A percentile compares a stretch with the other conserved stretches of the same genome.
phyloP scores from a whole-genome alignment of 208 protist genomes.

The Tritrichomonas foetus region DNA sequence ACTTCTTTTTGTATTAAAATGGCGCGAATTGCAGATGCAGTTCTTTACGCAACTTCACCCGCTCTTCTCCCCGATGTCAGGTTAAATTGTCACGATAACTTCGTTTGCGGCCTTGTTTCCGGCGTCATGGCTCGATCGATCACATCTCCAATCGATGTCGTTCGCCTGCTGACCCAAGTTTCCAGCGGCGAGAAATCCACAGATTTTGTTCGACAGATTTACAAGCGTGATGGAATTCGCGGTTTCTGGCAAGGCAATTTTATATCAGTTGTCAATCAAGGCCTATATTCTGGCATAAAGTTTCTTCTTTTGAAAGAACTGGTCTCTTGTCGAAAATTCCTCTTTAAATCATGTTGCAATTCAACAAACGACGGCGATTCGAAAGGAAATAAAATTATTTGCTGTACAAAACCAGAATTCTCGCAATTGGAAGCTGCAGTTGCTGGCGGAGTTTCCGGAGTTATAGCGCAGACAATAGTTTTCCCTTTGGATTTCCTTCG shows the following conservation, averaged over 20 bases:
- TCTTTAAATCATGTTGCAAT: too few relatives aligned
- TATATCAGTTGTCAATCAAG: background rate
- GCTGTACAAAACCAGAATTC: background rate
- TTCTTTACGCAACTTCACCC: background rate
- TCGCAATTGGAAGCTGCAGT: background rate
- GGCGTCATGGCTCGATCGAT: background rate
- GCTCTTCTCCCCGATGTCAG: background rate
- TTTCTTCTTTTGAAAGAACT: too few relatives aligned
- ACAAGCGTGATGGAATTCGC: background rate
- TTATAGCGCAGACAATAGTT: background rate
- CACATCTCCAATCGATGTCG: constrained; percentile 22
- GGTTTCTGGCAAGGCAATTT: constrained; percentile 34
- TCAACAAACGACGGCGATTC: too few relatives aligned
- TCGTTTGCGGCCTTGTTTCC: background rate
- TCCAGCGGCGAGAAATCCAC: background rate
- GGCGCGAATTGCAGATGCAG: background rate
- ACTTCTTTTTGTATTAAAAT: too few relatives aligned
- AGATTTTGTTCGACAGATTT: background rate
- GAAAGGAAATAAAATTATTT: too few relatives aligned
- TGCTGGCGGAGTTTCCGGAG: background rate
- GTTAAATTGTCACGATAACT: too few relatives aligned
- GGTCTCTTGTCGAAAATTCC: too few relatives aligned
- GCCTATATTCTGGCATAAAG: background rate
- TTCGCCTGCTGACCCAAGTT: constrained; percentile 1
- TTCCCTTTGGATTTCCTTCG: background rate